A percentile compares a stretch with the other conserved stretches of the same genome.
Conservation (phyloP, 1,284 basidiomycete genomes). For the Acaromyces ingoldii region DNA sequence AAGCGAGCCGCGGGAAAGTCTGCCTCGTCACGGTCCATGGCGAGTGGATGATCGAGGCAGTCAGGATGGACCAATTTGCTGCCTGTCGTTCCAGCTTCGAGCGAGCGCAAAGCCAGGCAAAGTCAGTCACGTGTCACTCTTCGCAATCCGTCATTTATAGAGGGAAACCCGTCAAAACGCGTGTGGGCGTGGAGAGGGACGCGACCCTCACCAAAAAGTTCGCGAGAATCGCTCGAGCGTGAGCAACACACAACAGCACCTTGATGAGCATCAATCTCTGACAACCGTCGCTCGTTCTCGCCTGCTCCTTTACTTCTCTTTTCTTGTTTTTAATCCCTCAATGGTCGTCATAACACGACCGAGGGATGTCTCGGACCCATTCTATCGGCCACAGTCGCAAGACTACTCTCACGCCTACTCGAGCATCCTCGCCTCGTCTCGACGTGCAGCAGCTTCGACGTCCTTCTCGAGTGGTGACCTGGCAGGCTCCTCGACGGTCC, state of each 20-base stretch:
- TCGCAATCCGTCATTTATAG: no score
- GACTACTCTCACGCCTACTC: conserved; percentile 44
- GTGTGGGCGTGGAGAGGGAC: no score
- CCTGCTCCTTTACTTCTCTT: neutral
- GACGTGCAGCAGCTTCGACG: conserved; percentile 23
- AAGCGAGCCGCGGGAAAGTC: conserved; percentile 10
- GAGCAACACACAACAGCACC: no score
- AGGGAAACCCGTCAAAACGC: no score
- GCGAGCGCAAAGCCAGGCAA: no score
- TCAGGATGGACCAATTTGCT: neutral
- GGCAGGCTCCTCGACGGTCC: no score
- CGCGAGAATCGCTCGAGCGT: no score
- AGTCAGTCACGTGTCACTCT: no score
- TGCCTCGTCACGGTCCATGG: conserved; percentile 13
- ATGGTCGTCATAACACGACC: conserved; percentile 27
- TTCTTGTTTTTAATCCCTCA: neutral
- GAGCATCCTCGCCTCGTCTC: conserved; percentile 17
- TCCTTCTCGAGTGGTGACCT: conserved; percentile 9
- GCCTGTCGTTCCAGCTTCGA: no score
- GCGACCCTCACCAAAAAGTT: no score
- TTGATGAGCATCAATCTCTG: no score
- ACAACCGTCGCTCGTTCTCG: no score
- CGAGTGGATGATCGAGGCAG: neutral
- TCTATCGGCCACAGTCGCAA: conserved; percentile 4
- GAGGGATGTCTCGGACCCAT: conserved; percentile 19